phyloP scores from a whole-genome alignment of 2,329 filamentous ascomycete genomes.

The Gaeumannomyces sp. region DNA sequence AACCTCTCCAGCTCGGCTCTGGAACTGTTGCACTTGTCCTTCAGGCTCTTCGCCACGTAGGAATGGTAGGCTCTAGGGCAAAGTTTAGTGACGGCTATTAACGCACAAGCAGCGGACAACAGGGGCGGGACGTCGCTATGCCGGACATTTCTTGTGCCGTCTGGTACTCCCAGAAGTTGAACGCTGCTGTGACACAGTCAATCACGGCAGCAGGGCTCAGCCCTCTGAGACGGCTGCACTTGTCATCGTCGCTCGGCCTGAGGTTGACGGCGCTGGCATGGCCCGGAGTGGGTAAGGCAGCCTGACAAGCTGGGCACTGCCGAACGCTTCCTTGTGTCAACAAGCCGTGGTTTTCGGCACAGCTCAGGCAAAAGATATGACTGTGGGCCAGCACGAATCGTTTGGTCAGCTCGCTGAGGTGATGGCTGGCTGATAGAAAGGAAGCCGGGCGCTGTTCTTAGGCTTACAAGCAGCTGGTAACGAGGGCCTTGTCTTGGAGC shows the following conservation, averaged over 20 bases:
- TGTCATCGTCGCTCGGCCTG: conserved; percentile 81
- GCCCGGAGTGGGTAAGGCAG: conserved; percentile 61
- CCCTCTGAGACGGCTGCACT: conserved; percentile 78
- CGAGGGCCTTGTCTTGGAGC: conserved; percentile 65
- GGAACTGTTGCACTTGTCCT: conserved; percentile 54
- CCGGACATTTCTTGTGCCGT: conserved; percentile 71
- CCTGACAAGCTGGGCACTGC: conserved; percentile 70
- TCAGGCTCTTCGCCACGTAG: not conserved
- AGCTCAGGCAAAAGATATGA: conserved; percentile 79
- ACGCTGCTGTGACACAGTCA: conserved; percentile 74
- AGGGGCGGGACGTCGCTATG: not conserved
- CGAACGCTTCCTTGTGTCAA: conserved; percentile 43
- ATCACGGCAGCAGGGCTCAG: conserved; percentile 75
- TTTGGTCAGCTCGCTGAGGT: not conserved
- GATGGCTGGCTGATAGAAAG: conserved; percentile 11
- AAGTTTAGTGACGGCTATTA: too few relatives aligned
- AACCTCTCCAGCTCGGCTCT: conserved; percentile 65
- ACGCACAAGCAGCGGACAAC: too few relatives aligned
- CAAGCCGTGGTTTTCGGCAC: conserved; percentile 61
- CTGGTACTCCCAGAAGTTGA: conserved; percentile 85
- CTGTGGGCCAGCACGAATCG: conserved; percentile 33
- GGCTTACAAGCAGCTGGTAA: conserved; percentile 77
- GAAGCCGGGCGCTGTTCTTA: not conserved
- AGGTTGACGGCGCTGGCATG: conserved; percentile 68
- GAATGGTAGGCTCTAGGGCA: not conserved